Conservation (phyloP, 169 alveolate genomes). For the Eimeria sp. region DNA sequence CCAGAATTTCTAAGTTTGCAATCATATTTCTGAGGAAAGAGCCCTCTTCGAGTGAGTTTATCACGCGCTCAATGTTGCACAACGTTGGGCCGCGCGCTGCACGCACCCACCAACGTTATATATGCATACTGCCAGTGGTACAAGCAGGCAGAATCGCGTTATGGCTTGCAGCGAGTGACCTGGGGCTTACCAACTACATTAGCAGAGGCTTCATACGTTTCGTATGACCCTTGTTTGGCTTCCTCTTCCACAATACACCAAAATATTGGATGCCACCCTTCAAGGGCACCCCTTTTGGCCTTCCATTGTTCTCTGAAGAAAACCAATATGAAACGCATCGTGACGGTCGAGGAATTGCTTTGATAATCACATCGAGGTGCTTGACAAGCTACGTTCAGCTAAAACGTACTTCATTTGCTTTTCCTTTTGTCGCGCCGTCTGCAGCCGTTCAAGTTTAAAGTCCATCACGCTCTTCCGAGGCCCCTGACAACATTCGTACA, state of each 20-base stretch:
- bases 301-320: constrained; percentile 11
- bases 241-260: constrained; percentile 63
- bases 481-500: background rate
- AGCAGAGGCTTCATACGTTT: background rate
- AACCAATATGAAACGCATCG: background rate
- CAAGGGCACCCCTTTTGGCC: constrained; percentile 30
- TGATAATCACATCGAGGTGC: background rate
- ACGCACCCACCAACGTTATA: background rate
- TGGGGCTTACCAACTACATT: constrained; percentile 2
- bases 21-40: constrained; percentile 56
- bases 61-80: constrained; percentile 37
- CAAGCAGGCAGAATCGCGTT: background rate
- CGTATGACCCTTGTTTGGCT: constrained; percentile 40
- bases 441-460: constrained; percentile 18
- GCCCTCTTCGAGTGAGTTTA: constrained; percentile 52
- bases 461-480: constrained; percentile 59
- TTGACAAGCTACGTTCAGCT: background rate
- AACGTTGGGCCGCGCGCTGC: constrained; percentile 68
- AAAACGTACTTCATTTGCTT: constrained; percentile 25
- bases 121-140: background rate
- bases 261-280: constrained; percentile 40
- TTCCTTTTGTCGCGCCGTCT: constrained; percentile 43
- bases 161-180: background rate
- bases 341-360: background rate
- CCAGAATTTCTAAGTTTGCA: constrained; percentile 41